These are phyloP conservation scores for Diaporthe destruens DNA, from an alignment of 2,329 filamentous ascomycete genomes.

Conservation along the genomic window DNA sequence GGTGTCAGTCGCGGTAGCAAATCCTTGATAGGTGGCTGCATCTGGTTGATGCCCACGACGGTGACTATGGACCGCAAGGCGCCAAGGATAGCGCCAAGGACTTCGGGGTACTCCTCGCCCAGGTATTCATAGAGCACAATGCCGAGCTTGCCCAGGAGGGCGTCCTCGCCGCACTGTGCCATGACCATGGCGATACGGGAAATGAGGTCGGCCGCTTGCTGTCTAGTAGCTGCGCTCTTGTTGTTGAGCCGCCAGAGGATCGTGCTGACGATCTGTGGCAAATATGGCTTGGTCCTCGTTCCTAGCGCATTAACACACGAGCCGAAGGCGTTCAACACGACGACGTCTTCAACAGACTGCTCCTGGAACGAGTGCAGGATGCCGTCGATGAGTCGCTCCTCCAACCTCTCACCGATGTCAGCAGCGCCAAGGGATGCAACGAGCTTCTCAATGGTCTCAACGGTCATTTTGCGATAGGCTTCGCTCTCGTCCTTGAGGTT, in stretches of 20 bases:
- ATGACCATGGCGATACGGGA: slow-evolving; percentile 98
- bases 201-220: slow-evolving; percentile 96
- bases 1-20: slow-evolving; percentile 93
- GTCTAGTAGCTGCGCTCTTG: slow-evolving; percentile 95
- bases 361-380: slow-evolving; percentile 98
- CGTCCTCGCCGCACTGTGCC: slow-evolving; percentile 98
- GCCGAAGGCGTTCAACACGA: slow-evolving; percentile 97
- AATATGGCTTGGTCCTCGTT: slow-evolving; percentile 93
- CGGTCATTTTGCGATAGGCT: slow-evolving; percentile 98
- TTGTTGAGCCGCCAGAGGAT: slow-evolving; percentile 98
- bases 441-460: slow-evolving; percentile 97
- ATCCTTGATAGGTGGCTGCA: slow-evolving; percentile 98
- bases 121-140: slow-evolving; percentile 97
- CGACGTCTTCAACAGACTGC: slow-evolving; percentile 94
- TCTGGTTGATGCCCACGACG: slow-evolving; percentile 96
- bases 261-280: slow-evolving; percentile 96
- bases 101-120: slow-evolving; percentile 98
- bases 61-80: slow-evolving; percentile 96
- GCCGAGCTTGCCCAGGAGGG: slow-evolving; percentile 93
- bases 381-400: slow-evolving; percentile 94
- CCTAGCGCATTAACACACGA: slow-evolving; percentile 97
- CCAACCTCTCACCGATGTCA: slow-evolving; percentile 91
- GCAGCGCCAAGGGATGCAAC: slow-evolving; percentile 93
- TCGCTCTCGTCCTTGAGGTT: slow-evolving; percentile 99
- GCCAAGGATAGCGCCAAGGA: slow-evolving; percentile 94